Evolutionary conservation across 2,329 filamentous ascomycete species (phyloP).

Genomic region (Fusarium papillatum): DNA sequence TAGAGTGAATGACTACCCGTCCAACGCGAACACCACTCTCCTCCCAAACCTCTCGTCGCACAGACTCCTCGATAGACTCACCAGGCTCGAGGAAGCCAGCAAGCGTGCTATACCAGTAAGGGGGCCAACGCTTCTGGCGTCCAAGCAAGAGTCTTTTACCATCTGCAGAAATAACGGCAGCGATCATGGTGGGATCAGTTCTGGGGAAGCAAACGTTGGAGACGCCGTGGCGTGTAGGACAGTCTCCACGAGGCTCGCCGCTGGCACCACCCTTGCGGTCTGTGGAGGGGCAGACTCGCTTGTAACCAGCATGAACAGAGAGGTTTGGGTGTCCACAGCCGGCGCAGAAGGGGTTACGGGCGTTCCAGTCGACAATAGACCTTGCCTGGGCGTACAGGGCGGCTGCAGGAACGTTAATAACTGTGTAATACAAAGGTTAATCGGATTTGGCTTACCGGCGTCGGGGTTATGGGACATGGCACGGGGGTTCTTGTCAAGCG

Average conservation of each 20-base stretch:
- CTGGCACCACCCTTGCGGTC: constrained; percentile 67
- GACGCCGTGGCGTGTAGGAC: constrained; percentile 85
- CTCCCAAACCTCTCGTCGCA: constrained; percentile 88
- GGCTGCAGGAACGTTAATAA: constrained; percentile 63
- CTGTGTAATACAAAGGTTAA: not conserved
- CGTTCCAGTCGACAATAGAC: constrained; percentile 94
- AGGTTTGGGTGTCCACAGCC: constrained; percentile 89
- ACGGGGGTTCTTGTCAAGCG: constrained; percentile 77
- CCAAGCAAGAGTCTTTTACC: constrained; percentile 86
- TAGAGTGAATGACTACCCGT: constrained; percentile 84
- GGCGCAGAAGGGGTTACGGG: constrained; percentile 91
- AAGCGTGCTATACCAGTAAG: constrained; percentile 89
- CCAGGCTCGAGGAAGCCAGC: constrained; percentile 90
- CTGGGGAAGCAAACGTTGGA: constrained; percentile 94
- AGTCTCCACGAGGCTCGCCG: constrained; percentile 73
- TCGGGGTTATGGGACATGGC: constrained; percentile 71
- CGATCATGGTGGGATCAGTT: constrained; percentile 96
- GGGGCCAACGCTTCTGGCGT: constrained; percentile 86
- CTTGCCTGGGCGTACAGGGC: constrained; percentile 93
- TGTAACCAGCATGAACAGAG: constrained; percentile 83
- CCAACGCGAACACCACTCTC: constrained; percentile 84
- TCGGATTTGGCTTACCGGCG: constrained; percentile 64
- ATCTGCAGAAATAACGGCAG: constrained; percentile 88
- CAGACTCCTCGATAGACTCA: constrained; percentile 88
- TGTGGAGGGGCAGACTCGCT: constrained; percentile 81